Base-by-base conservation (phyloP, 2,329 filamentous ascomycete species). In the Aureobasidium uvarum region DNA sequence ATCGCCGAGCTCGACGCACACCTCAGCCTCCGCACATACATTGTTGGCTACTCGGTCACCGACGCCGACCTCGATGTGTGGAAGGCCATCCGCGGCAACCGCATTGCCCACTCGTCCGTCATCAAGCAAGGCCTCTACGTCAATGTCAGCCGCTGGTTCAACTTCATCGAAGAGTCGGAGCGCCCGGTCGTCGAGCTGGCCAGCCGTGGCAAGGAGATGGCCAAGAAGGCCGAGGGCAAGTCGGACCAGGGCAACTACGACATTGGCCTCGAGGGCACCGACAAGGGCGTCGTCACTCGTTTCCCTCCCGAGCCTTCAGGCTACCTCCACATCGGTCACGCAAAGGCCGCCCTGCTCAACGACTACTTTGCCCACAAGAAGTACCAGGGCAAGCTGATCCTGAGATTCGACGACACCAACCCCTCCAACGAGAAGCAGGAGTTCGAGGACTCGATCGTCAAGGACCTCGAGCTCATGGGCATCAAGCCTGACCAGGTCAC, bases 381-480 rank as follows among this genome's bases (percentile, higher is more conserved):
- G 71, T 96, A 96, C 82, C 88, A 94, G 67, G 95, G 95, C 73
- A 96, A 89, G 72, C 83, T 99, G 72, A 87, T 96, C 67, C 86
- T 98, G 58, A 90, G 95, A 67, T 95, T 99, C 74, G 95, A 99
- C 75, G 95, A 99, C 75, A 99, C 95, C 65, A 99, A 99, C 79
- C 95, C 95, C 8, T 88, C 90, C 67, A 98, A 98, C 77, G 95
- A 99, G 83, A 97, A 96, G 81, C 88, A 94, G 76, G 95, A 98
- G 80, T 99, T 89, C 76, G 89, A 98, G 76, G 92, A 98, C 78
- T 85, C 92, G 5, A 99, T 99, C 68, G 83, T 96, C 45, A 89
- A 96, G 80, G 95, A 99, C 77, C 85, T 97, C 59, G 87, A 88
- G 58, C 84, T 98, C 62, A 92, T 99, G 84, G 94, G 93, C 36